Evolutionary conservation across 169 alveolate species (phyloP).

Genomic region (Cryptosporidium xiaoi): DNA sequence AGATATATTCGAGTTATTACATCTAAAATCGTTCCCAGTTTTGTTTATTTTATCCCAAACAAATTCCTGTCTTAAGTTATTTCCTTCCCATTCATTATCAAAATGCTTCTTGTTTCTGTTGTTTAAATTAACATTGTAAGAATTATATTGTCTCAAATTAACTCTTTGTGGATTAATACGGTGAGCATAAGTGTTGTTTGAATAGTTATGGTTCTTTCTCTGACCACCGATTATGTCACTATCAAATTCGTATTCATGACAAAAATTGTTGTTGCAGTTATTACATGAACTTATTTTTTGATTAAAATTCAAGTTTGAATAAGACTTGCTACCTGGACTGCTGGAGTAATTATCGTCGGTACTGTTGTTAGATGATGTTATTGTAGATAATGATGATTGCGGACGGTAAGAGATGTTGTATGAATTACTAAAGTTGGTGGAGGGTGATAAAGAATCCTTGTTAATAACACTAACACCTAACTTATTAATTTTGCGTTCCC

Average conservation of each 20-base stretch:
- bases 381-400: constrained; percentile 27
- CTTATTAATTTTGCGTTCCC: not conserved
- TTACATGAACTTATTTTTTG: no score
- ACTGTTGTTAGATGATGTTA: constrained; percentile 27
- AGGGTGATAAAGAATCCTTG: not conserved
- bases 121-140: constrained; percentile 1
- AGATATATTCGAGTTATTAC: not conserved
- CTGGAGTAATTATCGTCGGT: constrained; percentile 25
- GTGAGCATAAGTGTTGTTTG: no score
- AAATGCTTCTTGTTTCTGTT: not conserved
- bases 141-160: not conserved
- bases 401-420: constrained; percentile 34
- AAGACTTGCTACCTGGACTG: constrained; percentile 5
- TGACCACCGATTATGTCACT: no score
- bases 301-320: constrained; percentile 10
- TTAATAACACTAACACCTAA: not conserved
- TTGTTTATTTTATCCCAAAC: not conserved
- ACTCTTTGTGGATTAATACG: no score
- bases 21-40: not conserved
- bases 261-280: no score
- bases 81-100: not conserved
- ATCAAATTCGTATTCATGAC: no score
- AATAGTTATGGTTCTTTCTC: no score
- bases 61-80: not conserved
- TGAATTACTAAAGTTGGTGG: not conserved